Evolutionary conservation across 495 filamentous ascomycete species (phyloP).

Genomic region (Annulohypoxylon moriforme): DNA sequence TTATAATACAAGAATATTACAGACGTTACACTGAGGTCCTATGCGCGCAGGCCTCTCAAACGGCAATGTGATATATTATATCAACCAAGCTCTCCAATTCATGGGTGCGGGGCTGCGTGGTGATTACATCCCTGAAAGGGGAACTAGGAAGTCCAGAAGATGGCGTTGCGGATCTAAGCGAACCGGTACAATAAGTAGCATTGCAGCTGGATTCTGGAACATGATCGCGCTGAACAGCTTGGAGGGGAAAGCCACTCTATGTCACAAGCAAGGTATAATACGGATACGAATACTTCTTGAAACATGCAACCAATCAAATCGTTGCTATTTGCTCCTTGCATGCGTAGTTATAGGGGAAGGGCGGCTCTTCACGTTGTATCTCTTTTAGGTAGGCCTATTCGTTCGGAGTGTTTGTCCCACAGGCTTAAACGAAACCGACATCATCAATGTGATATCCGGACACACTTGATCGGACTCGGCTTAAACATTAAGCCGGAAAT

Average conservation of each 20-base stretch:
- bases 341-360: neutral
- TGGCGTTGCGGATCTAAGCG: neutral
- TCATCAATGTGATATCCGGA: neutral
- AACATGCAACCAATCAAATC: constrained; percentile 17
- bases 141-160: neutral
- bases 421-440: neutral
- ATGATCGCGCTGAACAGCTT: neutral
- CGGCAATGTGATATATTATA: neutral
- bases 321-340: neutral
- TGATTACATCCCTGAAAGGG: neutral
- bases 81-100: neutral
- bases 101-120: neutral
- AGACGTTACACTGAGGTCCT: neutral
- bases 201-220: constrained; percentile 8
- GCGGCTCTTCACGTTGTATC: neutral
- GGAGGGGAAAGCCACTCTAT: neutral
- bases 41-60: neutral
- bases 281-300: constrained; percentile 14
- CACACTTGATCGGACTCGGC: constrained; percentile 2
- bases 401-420: neutral
- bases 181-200: neutral
- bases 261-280: constrained; percentile 28
- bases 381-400: constrained; percentile 14
- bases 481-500: constrained; percentile 15
- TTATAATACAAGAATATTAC: neutral